Base-by-base conservation (phyloP, 2,329 filamentous ascomycete species). In the Stachybotrys chartarum region DNA sequence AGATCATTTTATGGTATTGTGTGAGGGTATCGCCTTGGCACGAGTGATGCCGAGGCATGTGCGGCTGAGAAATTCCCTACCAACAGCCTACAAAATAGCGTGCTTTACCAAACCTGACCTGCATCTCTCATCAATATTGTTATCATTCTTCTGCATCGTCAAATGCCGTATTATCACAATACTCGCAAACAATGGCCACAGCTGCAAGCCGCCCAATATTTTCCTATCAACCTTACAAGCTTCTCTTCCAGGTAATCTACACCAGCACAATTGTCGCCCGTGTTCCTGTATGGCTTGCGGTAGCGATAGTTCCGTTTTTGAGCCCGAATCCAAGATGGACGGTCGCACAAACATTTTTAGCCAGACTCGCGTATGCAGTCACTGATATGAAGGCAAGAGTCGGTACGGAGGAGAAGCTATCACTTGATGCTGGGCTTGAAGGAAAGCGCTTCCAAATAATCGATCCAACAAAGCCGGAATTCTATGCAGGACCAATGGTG, bases 401-500 rank as follows among this genome's bases (percentile, higher is more conserved):
- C 14, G 56, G 56, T 18, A 46, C 56, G 39, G 56, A 54, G 6
- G 56, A 57, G 39, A 56, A 18, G 6, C 51, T 56, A 24, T 53
- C 53, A 14, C 57, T 68, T 63, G 67, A 68, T 16, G 55, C 57
- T 6, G 57, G 60, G n/a, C 49, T 52, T 10, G 61, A 63, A 53
- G 55, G 61, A 7, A 59, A 57, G 51, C 60, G 61, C 30, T 63
- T 62, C 17, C 57, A 62, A 53, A 54, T 59, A 24, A 52, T 58
- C 16, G 51, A 47, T 6, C 60, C 60, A 7, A 48, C 44, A 18
- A 39, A 55, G 1, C 30, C 50, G 4, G 54, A 57, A n/a, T 47
- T 55, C 31, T 62, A 59, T 54, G 32, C 51, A n/a, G 59, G 60
- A 3, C 53, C 55, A 11, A 51, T 60, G 1, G 51, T 35, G 8